Evolutionary conservation across 2,329 filamentous ascomycete genomes (phyloP), one percentile per base, ranked within the genome.

Genomic region (Talaromyces sp.): DNA sequence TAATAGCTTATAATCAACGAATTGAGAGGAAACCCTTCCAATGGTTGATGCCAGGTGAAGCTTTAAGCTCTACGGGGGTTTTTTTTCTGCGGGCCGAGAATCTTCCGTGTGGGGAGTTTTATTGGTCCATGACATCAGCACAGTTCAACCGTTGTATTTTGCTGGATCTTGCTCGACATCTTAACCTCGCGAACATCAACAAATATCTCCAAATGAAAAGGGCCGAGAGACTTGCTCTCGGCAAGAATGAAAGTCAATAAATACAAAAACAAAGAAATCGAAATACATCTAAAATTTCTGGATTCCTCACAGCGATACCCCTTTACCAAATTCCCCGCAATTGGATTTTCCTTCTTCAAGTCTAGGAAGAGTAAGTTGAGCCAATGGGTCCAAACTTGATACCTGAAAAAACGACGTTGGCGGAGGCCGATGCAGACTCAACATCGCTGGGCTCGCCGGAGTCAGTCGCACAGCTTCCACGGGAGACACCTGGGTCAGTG

Each of bases 361-460:
- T 37, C 44, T 62, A 62, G n/a, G 57, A 60, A 43, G 56, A 60
- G 29, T 56, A 82, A 61, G 83, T 85, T 41, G 78, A 81, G 64
- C 77, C 77, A 65, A 85, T 80, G 55, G 80, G 75, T 29, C 82
- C 83, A 63, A 82, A 77, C 71, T 78, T 79, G 76, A 85, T 84
- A 75, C 84, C 84, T 59, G 81, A 84, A 75, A 77, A 86, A 57
- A 75, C 67, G 47, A 85, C 83, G 62, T 75, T 75, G 47, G 82
- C 71, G 69, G 77, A 75, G 39, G 81, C 75, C 16, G 68, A 64
- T 47, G 71, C 60, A 16, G 68, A 42, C 71, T 85, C 79, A 39
- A 86, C 69, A 3, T 77, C 75, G 29, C 65, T 51, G 24, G 83
- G 83, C 30, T 72, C 75, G 37, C 84, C 84, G 17, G 80, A 81